Percentiles rank a stretch among this genome's conserved stretches.
Evolutionary conservation across 352 stramenopile genomes (phyloP).

Genomic region (Globisporangium abappressorium): DNA sequence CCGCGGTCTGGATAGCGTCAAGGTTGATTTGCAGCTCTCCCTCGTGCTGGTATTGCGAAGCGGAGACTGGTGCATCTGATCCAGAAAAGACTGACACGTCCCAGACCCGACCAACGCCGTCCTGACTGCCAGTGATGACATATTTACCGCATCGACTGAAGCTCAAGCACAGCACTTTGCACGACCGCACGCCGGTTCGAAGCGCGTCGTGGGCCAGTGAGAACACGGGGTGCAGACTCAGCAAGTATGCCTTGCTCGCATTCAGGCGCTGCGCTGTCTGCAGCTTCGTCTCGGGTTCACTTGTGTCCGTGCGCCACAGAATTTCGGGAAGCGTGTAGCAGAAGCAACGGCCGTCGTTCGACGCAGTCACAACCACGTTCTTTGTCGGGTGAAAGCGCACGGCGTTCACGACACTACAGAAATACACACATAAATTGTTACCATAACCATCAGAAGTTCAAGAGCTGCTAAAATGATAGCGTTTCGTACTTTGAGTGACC

Average conservation of each 20-base stretch:
- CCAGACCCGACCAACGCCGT: conserved; percentile 92
- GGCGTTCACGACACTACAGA: conserved; percentile 70
- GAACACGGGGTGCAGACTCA: conserved; percentile 79
- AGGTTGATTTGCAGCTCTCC: conserved; percentile 29
- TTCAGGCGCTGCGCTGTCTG: conserved; percentile 78
- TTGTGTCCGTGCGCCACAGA: conserved; percentile 24
- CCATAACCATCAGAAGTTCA: background rate
- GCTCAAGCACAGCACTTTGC: conserved; percentile 70
- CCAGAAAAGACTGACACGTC: conserved; percentile 58
- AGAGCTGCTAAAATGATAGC: conserved; percentile 15
- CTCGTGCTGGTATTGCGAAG: conserved; percentile 51
- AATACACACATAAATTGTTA: background rate
- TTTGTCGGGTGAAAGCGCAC: conserved; percentile 84
- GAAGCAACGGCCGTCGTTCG: conserved; percentile 90
- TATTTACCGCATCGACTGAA: conserved; percentile 82
- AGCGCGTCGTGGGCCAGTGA: conserved; percentile 60
- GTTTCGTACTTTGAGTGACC: conserved; percentile 82
- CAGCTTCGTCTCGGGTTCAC: conserved; percentile 55
- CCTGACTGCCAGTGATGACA: conserved; percentile 91
- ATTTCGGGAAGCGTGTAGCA: conserved; percentile 89
- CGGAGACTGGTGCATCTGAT: conserved; percentile 40
- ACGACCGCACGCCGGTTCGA: conserved; percentile 51
- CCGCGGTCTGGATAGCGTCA: background rate
- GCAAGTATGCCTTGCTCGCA: conserved; percentile 65
- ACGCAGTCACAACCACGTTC: conserved; percentile 89